These are phyloP conservation scores for Backusella luteola DNA, from an alignment of 192 early-diverging fungal genomes.

Conservation along the genomic window DNA sequence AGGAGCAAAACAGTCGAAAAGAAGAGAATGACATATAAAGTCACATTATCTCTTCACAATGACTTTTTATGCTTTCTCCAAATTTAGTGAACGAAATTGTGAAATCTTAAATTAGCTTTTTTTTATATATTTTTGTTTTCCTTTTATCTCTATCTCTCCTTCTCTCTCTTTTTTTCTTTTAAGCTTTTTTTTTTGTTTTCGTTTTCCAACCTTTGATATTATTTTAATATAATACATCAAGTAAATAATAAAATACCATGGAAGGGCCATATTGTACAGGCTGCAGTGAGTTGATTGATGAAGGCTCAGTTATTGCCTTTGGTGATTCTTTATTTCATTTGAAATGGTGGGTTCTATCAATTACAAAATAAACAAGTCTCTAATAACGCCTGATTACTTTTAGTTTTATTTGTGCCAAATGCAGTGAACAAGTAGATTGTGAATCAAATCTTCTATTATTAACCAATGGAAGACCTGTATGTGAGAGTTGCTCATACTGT, in stretches of 20 bases:
- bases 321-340: slow-evolving; percentile 84
- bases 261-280: slow-evolving; percentile 61
- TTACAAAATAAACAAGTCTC: neutral
- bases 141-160: neutral
- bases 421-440: slow-evolving; percentile 67
- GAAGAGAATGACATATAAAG: neutral
- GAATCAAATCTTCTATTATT: slow-evolving; percentile 74
- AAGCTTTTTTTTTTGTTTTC: neutral
- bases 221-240: neutral
- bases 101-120: slow-evolving; percentile 7
- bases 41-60: neutral
- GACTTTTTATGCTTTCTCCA: neutral
- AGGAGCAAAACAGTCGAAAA: slow-evolving; percentile 3
- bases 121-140: neutral
- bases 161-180: neutral
- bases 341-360: slow-evolving; percentile 51
- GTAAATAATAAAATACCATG: slow-evolving; percentile 4
- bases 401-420: slow-evolving; percentile 79
- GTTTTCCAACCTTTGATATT: neutral
- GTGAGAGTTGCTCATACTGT: slow-evolving; percentile 79
- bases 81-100: neutral
- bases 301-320: slow-evolving; percentile 77
- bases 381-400: neutral
- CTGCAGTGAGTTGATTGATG: slow-evolving; percentile 66
- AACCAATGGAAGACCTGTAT: slow-evolving; percentile 76